These are phyloP conservation scores for Lactarius vividus DNA, from an alignment of 768 basidiomycete genomes.

Conservation along the genomic window DNA sequence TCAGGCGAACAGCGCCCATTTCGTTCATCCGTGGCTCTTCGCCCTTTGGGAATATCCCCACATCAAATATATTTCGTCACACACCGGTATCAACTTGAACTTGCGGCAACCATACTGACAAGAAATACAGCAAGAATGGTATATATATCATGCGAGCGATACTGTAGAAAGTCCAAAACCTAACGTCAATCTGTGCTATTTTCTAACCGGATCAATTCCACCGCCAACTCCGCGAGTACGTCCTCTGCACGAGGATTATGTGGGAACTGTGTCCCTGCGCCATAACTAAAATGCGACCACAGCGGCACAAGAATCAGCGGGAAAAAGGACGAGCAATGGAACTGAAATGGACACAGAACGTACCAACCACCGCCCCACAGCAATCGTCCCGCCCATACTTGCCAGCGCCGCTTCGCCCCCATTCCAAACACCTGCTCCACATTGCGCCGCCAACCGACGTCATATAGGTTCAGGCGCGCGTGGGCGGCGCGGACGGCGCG, in stretches of 20 bases:
- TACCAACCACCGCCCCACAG: slow-evolving; percentile 65
- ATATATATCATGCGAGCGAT: background rate
- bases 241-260: slow-evolving; percentile 66
- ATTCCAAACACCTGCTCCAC: slow-evolving; percentile 60
- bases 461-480: slow-evolving; percentile 57
- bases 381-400: slow-evolving; percentile 53
- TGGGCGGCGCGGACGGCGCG: slow-evolving; percentile 64
- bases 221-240: slow-evolving; percentile 62
- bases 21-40: too few species aligned
- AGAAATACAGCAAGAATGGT: background rate
- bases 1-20: background rate
- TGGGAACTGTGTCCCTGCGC: slow-evolving; percentile 67
- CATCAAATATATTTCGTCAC: too few species aligned
- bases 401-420: slow-evolving; percentile 43
- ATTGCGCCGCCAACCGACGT: slow-evolving; percentile 71
- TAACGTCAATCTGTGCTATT: background rate
- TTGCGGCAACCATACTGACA: background rate
- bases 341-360: slow-evolving; percentile 31
- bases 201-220: slow-evolving; percentile 57
- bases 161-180: background rate
- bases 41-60: too few species aligned
- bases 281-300: slow-evolving; percentile 36
- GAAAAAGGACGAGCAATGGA: background rate
- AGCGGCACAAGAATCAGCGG: background rate
- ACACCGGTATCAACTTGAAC: too few species aligned